A percentile compares a stretch with the other conserved stretches of the same genome.
Evolutionary conservation across 2,329 filamentous ascomycete genomes (phyloP).

Genomic region (Calonectria honghensis): DNA sequence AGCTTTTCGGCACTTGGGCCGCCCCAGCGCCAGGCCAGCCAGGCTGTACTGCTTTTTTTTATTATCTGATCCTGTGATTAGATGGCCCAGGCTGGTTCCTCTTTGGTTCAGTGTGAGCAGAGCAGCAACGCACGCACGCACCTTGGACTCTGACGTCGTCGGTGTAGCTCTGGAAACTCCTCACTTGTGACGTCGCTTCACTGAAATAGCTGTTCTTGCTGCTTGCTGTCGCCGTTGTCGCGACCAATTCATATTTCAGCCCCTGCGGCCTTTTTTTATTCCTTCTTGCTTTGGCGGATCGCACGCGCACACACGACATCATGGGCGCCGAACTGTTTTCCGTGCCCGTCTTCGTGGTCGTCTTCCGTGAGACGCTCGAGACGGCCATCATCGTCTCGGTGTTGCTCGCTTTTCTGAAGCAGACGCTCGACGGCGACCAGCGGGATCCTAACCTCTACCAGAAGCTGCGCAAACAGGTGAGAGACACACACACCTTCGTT

Average conservation of each 20-base stretch:
- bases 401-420: conserved; percentile 88
- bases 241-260: not conserved
- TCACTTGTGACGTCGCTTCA: conserved; percentile 10
- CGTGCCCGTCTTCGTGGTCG: conserved; percentile 91
- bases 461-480: conserved; percentile 79
- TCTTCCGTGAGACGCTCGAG: conserved; percentile 90
- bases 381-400: conserved; percentile 90
- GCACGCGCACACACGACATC: conserved; percentile 35
- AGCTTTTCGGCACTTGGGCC: conserved; percentile 24
- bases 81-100: not conserved
- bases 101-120: not conserved
- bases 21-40: too few relatives aligned
- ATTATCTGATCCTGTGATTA: conserved; percentile 39
- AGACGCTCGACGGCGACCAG: conserved; percentile 80
- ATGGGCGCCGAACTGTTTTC: conserved; percentile 84
- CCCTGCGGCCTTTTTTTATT: not conserved
- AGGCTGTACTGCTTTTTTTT: not conserved
- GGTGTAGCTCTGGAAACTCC: conserved; percentile 15
- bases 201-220: not conserved
- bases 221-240: not conserved
- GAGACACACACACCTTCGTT: not conserved
- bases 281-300: not conserved
- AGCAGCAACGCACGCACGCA: not conserved
- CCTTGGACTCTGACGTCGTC: conserved; percentile 23
- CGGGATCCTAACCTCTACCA: conserved; percentile 79